Base-by-base conservation (phyloP, 2,329 filamentous ascomycete species). In the Podosphaera xanthii region DNA sequence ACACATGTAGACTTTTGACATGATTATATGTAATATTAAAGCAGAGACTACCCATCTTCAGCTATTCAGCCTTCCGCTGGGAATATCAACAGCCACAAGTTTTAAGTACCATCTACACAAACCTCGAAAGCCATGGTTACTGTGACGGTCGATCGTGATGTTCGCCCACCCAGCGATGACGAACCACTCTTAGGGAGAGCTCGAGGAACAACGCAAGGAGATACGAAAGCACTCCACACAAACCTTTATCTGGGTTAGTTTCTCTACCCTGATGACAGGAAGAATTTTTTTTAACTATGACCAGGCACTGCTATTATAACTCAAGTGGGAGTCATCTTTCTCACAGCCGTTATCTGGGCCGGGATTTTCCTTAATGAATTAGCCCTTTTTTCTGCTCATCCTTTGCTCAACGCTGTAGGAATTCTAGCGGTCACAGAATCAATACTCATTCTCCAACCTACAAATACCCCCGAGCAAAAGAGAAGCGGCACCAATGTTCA, bases 301-400 rank as follows among this genome's bases (percentile, higher is more conserved):
- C 64, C 67, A 92, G 89, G 88, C 63, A 94, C 89, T 14, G 91
- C 81, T 60, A 77, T 84, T 61, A 72, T 96, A 61, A 86, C 88
- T 48, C 89, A 96, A 72, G 77, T 80, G 50, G 91, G 88, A 59
- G 79, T 83, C 59, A 74, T 87, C 72, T 79, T 95, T 63, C 79
- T 96, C 62, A 74, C 82, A 56, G 79, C 80, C 42, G 79, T 91
- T 60, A 76, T 94, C 64, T 95, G 88, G 87, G 79, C 80, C 53
- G 79, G 79, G 59, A 79, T 96, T 63, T 80, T 95, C 68, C 78
- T 81, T 49, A 63, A 74, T 36, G n/a, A 38, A n/a, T 69, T 94
- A 62, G 86, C 87, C 46, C 81, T 95, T 65, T 95, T 97, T 77
- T 89, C 87, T 22, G 81, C 84, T 7, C 91, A 97, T 71, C 91